Evolutionary conservation across 495 filamentous ascomycete genomes (phyloP).

Genomic region (Neurospora sp.): DNA sequence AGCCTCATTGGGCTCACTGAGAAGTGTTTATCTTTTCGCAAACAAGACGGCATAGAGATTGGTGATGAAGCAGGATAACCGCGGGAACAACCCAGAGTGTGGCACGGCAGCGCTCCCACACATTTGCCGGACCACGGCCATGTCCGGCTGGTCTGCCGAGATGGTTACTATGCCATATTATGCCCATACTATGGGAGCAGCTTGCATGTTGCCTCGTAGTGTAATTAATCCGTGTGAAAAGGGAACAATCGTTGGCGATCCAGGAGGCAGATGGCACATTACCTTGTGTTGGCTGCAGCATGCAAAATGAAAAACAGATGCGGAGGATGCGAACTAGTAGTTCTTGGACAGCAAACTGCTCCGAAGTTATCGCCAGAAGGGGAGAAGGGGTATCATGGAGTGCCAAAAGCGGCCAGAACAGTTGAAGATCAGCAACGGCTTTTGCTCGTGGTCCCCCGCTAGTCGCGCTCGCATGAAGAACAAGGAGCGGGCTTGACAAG

Average conservation of each 20-base stretch:
- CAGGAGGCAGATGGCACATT: not conserved
- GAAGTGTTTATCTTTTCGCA: not conserved
- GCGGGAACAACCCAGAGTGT: not conserved
- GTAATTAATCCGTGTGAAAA: not conserved
- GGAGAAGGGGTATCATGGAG: not conserved
- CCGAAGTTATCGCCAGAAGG: not conserved
- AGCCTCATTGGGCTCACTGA: not conserved
- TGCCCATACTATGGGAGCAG: not conserved
- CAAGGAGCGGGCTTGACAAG: not conserved
- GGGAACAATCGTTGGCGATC: not conserved
- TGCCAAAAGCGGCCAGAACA: not conserved
- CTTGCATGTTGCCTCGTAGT: not conserved
- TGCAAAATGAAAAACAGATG: not conserved
- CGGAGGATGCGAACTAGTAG: not conserved
- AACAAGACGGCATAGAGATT: not conserved
- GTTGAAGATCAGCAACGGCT: not conserved
- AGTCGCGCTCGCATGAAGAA: not conserved
- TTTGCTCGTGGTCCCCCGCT: not conserved
- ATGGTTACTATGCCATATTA: not conserved
- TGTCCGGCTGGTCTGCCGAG: not conserved
- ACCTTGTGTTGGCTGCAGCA: not conserved
- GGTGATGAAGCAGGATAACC: not conserved
- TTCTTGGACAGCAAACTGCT: not conserved
- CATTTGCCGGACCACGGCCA: not conserved
- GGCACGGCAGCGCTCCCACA: not conserved